Percentiles rank a stretch among this genome's conserved stretches.
phyloP scores from a whole-genome alignment of 176 grass and related monocot genomes.

The Juncus inflexus region DNA sequence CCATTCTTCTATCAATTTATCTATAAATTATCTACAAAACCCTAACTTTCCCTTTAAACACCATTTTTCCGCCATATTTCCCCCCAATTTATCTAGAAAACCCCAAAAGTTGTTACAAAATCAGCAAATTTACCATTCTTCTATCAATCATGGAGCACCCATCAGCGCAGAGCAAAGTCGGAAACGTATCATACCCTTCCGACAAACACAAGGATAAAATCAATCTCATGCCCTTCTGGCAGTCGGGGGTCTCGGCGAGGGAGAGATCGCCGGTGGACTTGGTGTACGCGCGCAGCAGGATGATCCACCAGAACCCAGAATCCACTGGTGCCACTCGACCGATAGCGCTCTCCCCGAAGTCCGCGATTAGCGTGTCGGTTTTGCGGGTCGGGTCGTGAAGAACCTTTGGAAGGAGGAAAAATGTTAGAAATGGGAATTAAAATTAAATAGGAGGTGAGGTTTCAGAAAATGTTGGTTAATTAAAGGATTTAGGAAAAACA shows the following conservation, averaged over 20 bases:
- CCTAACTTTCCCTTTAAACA: too few species aligned
- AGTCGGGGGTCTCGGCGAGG: slow-evolving; percentile 35
- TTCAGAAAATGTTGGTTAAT: too few species aligned
- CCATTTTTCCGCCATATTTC: too few species aligned
- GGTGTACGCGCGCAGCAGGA: slow-evolving; percentile 42
- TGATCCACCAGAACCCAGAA: slow-evolving; percentile 56
- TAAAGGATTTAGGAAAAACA: too few species aligned
- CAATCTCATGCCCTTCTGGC: slow-evolving; percentile 46
- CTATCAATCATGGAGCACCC: slow-evolving; percentile 58
- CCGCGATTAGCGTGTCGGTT: slow-evolving; percentile 35
- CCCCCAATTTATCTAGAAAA: too few species aligned
- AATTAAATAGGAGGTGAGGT: too few species aligned
- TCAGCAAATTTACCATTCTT: slow-evolving; percentile 30
- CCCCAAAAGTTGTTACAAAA: too few species aligned
- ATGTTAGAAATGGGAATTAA: too few species aligned
- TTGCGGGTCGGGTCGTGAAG: slow-evolving; percentile 34
- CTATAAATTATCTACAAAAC: too few species aligned
- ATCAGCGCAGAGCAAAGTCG: slow-evolving; percentile 46
- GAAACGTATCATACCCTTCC: slow-evolving; percentile 47
- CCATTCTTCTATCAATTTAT: too few species aligned
- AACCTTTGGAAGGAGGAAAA: background rate
- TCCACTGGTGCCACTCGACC: slow-evolving; percentile 49
- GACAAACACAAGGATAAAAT: slow-evolving; percentile 38
- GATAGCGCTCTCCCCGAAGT: slow-evolving; percentile 47
- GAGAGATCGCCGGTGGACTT: slow-evolving; percentile 41